Evolutionary conservation across 208 protist genomes (phyloP), one percentile per base, ranked within the genome.

Genomic region (Polymyxa betae): DNA sequence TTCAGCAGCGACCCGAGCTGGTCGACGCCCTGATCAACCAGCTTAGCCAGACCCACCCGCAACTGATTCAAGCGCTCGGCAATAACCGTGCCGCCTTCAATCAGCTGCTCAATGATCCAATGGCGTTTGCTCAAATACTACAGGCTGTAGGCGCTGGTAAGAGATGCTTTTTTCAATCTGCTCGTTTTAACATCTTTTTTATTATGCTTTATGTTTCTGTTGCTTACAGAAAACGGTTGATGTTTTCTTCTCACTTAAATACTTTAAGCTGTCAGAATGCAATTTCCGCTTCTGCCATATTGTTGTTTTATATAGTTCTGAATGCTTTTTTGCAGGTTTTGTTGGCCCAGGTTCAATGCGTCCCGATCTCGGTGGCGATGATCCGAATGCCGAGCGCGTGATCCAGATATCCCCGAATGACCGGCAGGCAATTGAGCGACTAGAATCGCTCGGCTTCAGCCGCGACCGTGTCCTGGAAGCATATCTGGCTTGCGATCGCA

Each of bases 401-500:
- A 87, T 60, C 20, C 35, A 88, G 32, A 52, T 91, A 29, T 77
- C 0, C 16, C 10, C 38, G 12, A 64, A 45, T 38, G 89, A 91
- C 32, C 38, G 60, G 5, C 20, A 91, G 32, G 89, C 89, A 16
- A 91, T 91, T 38, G 77, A 66, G 20, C 78, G 89, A 41, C 32
- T 91, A 44, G 89, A 77, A 35, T 20, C 35, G 45, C 60, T 88
- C 29, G 89, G 89, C 5, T 82, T 82, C 72, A 45, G 35, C n/a
- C 72, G n/a, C 0, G 64, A 54, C 0, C 43, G 32, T n/a, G 90
- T 88, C n/a, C 87, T 91, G 5, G 78, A 91, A 40, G 38, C 68
- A 0, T 91, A 60, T 12, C 32, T 89, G 29, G 64, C 72, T 32
- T 91, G 90, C 68, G 72, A 91, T 66, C 32, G 54, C 0, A 64